A percentile compares a stretch with the other conserved stretches of the same genome.
phyloP scores from a whole-genome alignment of 1,284 basidiomycete species.

The Sporisorium sorghi region DNA sequence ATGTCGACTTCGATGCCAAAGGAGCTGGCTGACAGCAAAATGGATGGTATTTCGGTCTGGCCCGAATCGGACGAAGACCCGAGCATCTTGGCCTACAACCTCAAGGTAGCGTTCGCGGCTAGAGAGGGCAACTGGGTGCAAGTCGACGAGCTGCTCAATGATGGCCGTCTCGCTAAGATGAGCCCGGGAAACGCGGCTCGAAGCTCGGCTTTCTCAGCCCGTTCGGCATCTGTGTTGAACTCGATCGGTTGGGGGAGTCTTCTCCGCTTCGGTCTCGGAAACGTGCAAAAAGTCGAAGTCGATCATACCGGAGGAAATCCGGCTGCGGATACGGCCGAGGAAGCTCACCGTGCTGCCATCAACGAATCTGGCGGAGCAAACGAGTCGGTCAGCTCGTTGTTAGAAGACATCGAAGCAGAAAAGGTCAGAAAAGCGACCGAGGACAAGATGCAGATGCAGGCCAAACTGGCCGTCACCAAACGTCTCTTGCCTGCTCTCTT shows the following conservation, averaged over 20 bases:
- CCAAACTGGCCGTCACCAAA: constrained; percentile 31
- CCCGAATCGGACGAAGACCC: constrained; percentile 26
- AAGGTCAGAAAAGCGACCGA: constrained; percentile 3
- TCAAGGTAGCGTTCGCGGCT: constrained; percentile 34
- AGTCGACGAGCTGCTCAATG: constrained; percentile 29
- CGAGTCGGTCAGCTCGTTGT: background rate
- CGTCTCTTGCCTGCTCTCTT: constrained; percentile 31
- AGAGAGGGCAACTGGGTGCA: constrained; percentile 27
- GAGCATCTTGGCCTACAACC: constrained; percentile 26
- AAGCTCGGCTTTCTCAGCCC: background rate
- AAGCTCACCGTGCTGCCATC: background rate
- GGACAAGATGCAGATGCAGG: constrained; percentile 18
- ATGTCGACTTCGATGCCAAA: background rate
- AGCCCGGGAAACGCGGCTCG: background rate
- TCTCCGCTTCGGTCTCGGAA: constrained; percentile 27
- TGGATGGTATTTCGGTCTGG: constrained; percentile 28
- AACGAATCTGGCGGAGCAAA: background rate
- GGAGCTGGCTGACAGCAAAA: background rate
- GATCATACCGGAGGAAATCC: background rate
- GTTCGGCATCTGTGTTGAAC: constrained; percentile 5
- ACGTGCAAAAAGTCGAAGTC: background rate
- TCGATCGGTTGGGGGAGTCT: constrained; percentile 33
- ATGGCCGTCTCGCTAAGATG: background rate
- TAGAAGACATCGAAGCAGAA: background rate
- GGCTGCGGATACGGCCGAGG: too few species aligned